These are phyloP conservation scores for Apiotrichum akiyoshidainum DNA, from an alignment of 1,284 basidiomycete genomes.

Conservation along the genomic window DNA sequence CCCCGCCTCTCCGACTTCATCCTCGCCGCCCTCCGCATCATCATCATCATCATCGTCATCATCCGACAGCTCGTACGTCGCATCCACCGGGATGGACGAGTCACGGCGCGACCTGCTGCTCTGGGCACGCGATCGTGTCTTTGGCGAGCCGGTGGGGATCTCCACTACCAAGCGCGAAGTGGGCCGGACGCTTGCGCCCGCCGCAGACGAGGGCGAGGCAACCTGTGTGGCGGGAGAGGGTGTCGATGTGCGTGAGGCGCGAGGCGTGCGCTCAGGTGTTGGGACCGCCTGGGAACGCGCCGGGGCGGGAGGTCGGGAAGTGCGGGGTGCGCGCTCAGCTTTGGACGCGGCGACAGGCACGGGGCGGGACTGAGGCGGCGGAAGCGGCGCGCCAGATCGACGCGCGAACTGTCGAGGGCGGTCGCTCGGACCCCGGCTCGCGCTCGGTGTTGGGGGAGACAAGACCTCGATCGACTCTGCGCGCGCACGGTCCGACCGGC, in stretches of 20 bases:
- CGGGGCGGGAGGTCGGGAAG: not conserved
- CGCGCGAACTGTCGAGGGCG: slow-evolving; percentile 1
- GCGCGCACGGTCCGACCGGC: not conserved
- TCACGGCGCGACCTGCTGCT: not conserved
- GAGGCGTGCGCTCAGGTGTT: too few relatives aligned
- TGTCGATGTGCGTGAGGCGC: too few relatives aligned
- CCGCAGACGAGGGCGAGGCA: too few relatives aligned
- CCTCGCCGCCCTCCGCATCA: not conserved
- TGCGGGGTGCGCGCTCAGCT: not conserved
- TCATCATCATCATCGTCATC: too few relatives aligned
- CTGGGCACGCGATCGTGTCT: not conserved
- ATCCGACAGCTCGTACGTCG: not conserved
- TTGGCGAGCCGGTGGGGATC: not conserved
- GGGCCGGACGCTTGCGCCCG: too few relatives aligned
- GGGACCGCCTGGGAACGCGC: too few relatives aligned
- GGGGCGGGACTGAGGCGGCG: not conserved
- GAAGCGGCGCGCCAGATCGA: not conserved
- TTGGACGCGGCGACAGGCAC: not conserved
- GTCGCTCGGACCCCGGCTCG: not conserved
- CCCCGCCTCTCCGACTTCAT: slow-evolving; percentile 6
- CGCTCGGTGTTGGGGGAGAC: too few relatives aligned
- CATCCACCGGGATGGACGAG: not conserved
- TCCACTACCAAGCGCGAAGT: too few relatives aligned
- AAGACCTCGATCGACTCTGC: not conserved
- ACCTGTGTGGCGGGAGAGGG: too few relatives aligned